Conservation (phyloP, 2,329 filamentous ascomycete genomes). For the Cladosporium colombiae region DNA sequence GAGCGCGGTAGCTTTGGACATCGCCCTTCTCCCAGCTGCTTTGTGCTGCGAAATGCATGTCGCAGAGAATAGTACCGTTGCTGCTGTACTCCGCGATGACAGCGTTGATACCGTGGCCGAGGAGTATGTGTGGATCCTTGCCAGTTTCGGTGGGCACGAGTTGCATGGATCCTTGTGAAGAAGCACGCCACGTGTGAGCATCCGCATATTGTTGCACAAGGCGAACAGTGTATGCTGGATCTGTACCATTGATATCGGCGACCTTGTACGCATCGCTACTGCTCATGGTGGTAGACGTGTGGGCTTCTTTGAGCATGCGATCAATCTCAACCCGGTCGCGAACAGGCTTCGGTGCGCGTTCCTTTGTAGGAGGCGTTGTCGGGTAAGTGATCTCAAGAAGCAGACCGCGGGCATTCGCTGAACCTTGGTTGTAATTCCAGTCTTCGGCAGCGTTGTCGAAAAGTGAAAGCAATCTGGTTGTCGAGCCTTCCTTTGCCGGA, state of each 20-base stretch:
- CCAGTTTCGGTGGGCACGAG: slow-evolving; percentile 51
- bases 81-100: slow-evolving; percentile 43
- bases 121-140: slow-evolving; percentile 47
- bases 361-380: not conserved
- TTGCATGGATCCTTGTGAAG: slow-evolving; percentile 55
- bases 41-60: slow-evolving; percentile 47
- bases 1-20: slow-evolving; percentile 53
- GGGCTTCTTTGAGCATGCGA: not conserved
- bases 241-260: slow-evolving; percentile 31
- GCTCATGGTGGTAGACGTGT: not conserved
- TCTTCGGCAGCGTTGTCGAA: slow-evolving; percentile 57
- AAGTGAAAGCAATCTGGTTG: slow-evolving; percentile 51
- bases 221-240: slow-evolving; percentile 33
- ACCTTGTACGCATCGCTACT: slow-evolving; percentile 29
- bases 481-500: slow-evolving; percentile 25
- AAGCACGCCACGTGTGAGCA: slow-evolving; percentile 38
- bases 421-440: slow-evolving; percentile 34
- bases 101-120: slow-evolving; percentile 54
- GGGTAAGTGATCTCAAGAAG: slow-evolving; percentile 38
- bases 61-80: slow-evolving; percentile 53
- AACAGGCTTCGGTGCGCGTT: not conserved
- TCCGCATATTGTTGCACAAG: slow-evolving; percentile 35
- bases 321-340: not conserved
- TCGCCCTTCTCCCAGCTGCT: slow-evolving; percentile 41
- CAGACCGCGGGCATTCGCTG: slow-evolving; percentile 34